These are phyloP conservation scores for Guadua angustifolia DNA, from an alignment of 176 grass and related monocot species.

Conservation along the genomic window DNA sequence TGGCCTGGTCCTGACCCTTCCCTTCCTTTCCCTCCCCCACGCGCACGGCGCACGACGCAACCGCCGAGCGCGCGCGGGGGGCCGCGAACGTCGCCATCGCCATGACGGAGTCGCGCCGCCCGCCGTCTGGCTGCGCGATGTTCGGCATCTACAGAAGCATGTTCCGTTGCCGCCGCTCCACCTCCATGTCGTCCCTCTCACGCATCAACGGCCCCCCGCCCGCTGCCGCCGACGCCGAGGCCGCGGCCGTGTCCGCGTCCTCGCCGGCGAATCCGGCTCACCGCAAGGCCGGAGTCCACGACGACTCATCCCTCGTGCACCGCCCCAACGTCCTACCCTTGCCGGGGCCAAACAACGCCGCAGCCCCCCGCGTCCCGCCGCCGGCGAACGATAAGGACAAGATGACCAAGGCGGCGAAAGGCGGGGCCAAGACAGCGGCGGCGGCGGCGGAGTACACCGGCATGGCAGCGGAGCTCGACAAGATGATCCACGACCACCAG, in stretches of 20 bases:
- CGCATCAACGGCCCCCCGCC: constrained; percentile 27
- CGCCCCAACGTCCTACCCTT: constrained; percentile 25
- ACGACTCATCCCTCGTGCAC: constrained; percentile 42
- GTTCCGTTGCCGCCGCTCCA: constrained; percentile 72
- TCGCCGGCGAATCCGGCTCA: constrained; percentile 14
- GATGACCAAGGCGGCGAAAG: constrained; percentile 31
- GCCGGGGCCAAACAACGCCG: constrained; percentile 19
- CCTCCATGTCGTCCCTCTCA: constrained; percentile 64
- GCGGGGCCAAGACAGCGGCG: constrained; percentile 5
- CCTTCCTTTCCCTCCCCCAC: background rate
- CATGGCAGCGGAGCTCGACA: constrained; percentile 80
- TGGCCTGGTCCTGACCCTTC: background rate
- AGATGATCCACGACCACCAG: constrained; percentile 79
- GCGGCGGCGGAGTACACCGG: constrained; percentile 56
- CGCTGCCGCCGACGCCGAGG: background rate
- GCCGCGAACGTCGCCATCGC: constrained; percentile 34
- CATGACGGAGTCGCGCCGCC: constrained; percentile 62
- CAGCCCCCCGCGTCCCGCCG: background rate
- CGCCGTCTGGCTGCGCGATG: constrained; percentile 77
- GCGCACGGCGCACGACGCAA: constrained; percentile 12
- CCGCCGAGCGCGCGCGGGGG: constrained; percentile 23
- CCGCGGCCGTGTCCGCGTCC: background rate
- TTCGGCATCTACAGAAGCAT: constrained; percentile 66
- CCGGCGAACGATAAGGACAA: background rate
- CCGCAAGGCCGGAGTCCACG: constrained; percentile 34